phyloP scores from a whole-genome alignment of 192 early-diverging fungal species.

The Rhizophlyctis rosea region DNA sequence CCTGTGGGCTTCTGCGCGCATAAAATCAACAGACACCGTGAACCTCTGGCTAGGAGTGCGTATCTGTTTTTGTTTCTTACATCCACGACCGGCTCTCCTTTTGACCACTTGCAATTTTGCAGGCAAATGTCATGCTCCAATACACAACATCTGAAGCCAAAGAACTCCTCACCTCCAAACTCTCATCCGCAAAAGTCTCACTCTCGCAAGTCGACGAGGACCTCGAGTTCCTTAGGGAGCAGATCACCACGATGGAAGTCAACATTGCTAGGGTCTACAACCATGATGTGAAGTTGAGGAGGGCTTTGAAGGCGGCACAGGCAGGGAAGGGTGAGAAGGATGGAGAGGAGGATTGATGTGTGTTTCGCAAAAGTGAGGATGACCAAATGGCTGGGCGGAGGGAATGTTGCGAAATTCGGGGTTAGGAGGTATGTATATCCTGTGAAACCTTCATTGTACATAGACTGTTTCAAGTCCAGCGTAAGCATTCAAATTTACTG shows the following conservation, averaged over 20 bases:
- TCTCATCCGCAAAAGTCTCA: conserved; percentile 66
- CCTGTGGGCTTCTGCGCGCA: conserved; percentile 79
- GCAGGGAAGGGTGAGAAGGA: neutral
- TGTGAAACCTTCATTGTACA: no score
- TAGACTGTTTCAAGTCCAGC: no score
- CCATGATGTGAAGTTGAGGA: conserved; percentile 77
- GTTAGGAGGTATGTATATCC: no score
- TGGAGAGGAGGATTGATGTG: neutral
- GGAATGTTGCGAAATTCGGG: no score
- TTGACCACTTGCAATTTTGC: neutral
- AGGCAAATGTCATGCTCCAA: conserved; percentile 98
- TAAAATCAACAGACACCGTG: conserved; percentile 70
- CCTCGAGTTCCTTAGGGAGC: conserved; percentile 88
- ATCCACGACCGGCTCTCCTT: conserved; percentile 4
- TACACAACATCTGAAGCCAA: conserved; percentile 87
- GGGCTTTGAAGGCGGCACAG: conserved; percentile 21
- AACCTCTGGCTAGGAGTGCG: conserved; percentile 93
- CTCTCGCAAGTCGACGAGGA: conserved; percentile 82
- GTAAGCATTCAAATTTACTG: no score
- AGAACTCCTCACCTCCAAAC: conserved; percentile 72
- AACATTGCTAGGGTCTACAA: conserved; percentile 93
- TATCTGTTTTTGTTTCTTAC: neutral
- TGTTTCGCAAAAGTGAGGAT: no score
- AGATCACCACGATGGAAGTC: conserved; percentile 99
- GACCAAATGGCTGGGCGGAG: no score